These are phyloP conservation scores for Pseudocercospora pini-densiflorae DNA, from an alignment of 2,329 filamentous ascomycete genomes.

Conservation along the genomic window DNA sequence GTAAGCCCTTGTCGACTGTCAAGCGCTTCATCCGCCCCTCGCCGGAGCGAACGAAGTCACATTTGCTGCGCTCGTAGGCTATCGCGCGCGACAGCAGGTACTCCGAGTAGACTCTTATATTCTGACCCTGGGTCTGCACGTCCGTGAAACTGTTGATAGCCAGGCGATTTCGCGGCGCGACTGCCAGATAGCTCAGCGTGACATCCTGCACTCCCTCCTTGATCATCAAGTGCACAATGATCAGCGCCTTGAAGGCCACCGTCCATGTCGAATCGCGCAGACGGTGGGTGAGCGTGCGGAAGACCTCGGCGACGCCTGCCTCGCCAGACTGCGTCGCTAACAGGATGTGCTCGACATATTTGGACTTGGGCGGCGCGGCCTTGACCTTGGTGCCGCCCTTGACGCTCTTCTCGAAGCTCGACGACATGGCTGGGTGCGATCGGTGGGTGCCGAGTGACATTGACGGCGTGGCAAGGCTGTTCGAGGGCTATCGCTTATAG, in stretches of 20 bases:
- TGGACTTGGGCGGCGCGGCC: constrained; percentile 90
- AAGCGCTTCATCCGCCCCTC: constrained; percentile 84
- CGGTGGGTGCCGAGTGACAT: constrained; percentile 24
- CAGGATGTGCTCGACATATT: constrained; percentile 98
- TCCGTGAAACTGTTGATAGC: constrained; percentile 92
- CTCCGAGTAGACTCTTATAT: constrained; percentile 88
- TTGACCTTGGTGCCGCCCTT: constrained; percentile 99
- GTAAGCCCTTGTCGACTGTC: constrained; percentile 85
- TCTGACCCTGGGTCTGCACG: constrained; percentile 91
- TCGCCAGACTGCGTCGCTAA: constrained; percentile 94
- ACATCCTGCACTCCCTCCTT: constrained; percentile 89
- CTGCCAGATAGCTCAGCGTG: constrained; percentile 81
- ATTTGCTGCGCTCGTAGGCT: constrained; percentile 81
- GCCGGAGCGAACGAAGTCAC: constrained; percentile 85
- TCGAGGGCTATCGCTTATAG: neutral
- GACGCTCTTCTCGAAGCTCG: constrained; percentile 97
- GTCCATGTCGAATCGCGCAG: constrained; percentile 98
- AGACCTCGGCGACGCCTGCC: constrained; percentile 92
- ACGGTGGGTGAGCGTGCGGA: constrained; percentile 85
- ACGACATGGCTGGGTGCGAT: constrained; percentile 62
- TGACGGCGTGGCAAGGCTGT: constrained; percentile 3
- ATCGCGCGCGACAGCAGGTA: constrained; percentile 84
- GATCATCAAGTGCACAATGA: constrained; percentile 97
- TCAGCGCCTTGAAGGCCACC: constrained; percentile 97
- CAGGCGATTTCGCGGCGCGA: constrained; percentile 75